Evolutionary conservation across 176 grass and related monocot species (phyloP), one percentile per base, ranked within the genome.

Genomic region (Aechmea fasciata): DNA sequence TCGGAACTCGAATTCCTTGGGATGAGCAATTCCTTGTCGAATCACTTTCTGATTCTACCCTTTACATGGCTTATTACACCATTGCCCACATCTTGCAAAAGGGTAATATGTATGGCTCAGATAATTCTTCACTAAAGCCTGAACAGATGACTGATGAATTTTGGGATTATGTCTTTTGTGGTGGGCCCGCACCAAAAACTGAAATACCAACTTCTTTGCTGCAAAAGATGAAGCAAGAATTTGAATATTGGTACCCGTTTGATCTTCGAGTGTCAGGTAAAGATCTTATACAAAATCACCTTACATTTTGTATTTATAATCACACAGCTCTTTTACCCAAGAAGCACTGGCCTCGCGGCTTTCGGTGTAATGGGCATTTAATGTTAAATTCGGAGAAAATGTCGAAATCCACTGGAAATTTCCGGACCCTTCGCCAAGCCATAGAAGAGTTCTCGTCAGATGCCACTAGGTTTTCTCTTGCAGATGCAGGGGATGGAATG

Each of bases 341-440:
- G 67, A 79, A 78, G 52, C 84, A 90, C 14, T 96, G 91, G 91
- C 91, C 91, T 19, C 84, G 59, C 57, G 84, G 91, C 1, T 96
- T 90, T 69, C 82, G 87, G 2, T 90, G 87, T 74, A 96, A 90
- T 57, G 91, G 87, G 5, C 91, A 96, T 68, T 85, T 96, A 52
- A 85, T 90, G 87, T 84, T 96, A 47, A 96, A 96, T 79, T 90
- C 87, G 63, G 84, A 90, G 57, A 96, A 90, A 64, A 96, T 96
- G 91, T 96, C 87, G 18, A 87, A 90, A 73, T 90, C 91, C 3
- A 96, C 87, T 15, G 91, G 87, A 23, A 96, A 96, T 53, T 90
- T 96, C 77, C 72, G 70, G 53, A 96, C 91, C 51, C 84, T 96
- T 48, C 29, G 61, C 29, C 57, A 90, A 64, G 87, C 91, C 48